These are phyloP conservation scores for Gracilaria domingensis DNA, from an alignment of 23 red algal species.

Conservation along the genomic window DNA sequence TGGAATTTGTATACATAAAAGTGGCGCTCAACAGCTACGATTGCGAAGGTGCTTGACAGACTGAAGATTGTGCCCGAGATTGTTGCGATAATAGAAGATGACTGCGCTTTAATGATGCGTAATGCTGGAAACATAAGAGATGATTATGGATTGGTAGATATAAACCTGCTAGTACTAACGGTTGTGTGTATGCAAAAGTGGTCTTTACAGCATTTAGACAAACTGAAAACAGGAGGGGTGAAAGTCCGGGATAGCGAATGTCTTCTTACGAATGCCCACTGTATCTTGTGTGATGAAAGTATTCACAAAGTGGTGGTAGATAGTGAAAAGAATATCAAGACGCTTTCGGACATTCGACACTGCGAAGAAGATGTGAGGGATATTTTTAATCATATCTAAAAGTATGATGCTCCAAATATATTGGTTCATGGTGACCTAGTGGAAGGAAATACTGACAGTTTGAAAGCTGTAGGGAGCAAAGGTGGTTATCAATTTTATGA, in stretches of 20 bases:
- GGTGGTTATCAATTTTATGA: neutral
- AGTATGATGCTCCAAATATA: neutral
- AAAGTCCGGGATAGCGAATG: conserved; percentile 1
- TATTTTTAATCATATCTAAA: neutral
- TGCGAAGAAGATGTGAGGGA: neutral
- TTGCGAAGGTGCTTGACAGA: neutral
- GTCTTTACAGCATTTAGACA: neutral
- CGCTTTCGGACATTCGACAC: neutral
- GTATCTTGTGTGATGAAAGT: neutral
- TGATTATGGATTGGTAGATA: neutral
- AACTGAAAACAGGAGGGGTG: neutral
- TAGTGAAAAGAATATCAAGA: neutral
- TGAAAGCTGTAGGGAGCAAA: neutral
- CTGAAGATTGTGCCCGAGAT: neutral
- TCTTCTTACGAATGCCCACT: neutral
- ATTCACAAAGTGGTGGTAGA: conserved; percentile 1
- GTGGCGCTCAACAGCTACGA: conserved; percentile 2
- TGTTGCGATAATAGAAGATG: neutral
- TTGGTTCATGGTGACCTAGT: conserved; percentile 2
- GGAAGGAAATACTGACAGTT: neutral
- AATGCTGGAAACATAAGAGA: neutral
- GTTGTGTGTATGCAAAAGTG: neutral
- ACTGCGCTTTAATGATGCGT: neutral
- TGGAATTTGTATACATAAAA: neutral
- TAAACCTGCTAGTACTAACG: neutral